These are phyloP conservation scores for Arthrinium phaeospermum DNA, from an alignment of 2,329 filamentous ascomycete species.

Conservation along the genomic window DNA sequence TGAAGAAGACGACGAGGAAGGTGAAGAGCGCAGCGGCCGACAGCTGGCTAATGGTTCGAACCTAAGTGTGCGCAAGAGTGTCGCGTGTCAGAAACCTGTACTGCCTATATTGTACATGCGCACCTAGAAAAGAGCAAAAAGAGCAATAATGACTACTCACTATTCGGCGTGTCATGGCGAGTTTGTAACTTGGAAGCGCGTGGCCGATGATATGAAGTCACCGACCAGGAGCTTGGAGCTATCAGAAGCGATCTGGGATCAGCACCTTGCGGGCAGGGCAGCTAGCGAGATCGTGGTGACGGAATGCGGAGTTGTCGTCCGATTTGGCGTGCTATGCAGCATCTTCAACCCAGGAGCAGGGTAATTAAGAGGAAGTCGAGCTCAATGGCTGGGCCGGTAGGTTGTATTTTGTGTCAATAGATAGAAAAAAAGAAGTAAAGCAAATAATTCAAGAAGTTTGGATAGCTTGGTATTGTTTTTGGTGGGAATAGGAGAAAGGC, in stretches of 20 bases:
- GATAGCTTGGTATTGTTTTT: not conserved
- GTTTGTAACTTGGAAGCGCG: slow-evolving; percentile 26
- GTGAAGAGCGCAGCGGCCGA: slow-evolving; percentile 68
- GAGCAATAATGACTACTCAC: slow-evolving; percentile 29
- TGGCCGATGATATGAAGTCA: slow-evolving; percentile 13
- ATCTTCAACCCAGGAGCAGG: slow-evolving; percentile 22
- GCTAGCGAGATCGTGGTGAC: slow-evolving; percentile 13
- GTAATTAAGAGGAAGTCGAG: not conserved
- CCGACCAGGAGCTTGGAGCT: slow-evolving; percentile 3
- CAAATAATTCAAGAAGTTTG: not conserved
- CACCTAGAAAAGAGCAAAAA: not conserved
- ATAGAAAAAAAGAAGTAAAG: not conserved
- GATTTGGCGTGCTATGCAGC: slow-evolving; percentile 23
- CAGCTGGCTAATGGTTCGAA: slow-evolving; percentile 78
- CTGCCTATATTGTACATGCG: too few species aligned
- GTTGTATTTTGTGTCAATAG: not conserved
- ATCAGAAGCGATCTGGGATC: slow-evolving; percentile 2
- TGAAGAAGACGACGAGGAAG: slow-evolving; percentile 75
- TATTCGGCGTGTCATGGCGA: slow-evolving; percentile 41
- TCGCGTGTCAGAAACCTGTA: slow-evolving; percentile 25
- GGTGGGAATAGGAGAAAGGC: slow-evolving; percentile 11
- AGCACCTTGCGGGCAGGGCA: slow-evolving; percentile 12
- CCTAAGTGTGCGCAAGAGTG: slow-evolving; percentile 42
- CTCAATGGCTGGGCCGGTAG: not conserved
- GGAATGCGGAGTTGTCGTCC: slow-evolving; percentile 23